Conservation (phyloP, 805 yeast genomes). For the Teunomyces pallodes region DNA sequence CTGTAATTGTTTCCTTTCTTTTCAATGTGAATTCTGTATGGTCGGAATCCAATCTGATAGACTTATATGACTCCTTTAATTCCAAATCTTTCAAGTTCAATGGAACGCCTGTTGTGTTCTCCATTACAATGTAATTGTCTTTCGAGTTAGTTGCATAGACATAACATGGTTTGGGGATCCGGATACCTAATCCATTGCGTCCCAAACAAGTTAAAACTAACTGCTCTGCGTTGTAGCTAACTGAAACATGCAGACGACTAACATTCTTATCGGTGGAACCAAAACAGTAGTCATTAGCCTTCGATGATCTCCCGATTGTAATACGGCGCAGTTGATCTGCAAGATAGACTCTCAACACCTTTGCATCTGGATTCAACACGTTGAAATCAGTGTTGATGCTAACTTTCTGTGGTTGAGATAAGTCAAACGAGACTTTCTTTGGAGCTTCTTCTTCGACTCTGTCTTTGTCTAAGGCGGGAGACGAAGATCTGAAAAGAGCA, state of each 20-base stretch:
- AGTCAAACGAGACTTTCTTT: conserved; percentile 11
- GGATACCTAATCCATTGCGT: conserved; percentile 72
- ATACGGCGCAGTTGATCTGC: conserved; percentile 36
- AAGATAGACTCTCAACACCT: conserved; percentile 38
- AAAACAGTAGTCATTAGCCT: conserved; percentile 51
- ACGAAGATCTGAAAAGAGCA: conserved; percentile 39
- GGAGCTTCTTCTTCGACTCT: conserved; percentile 5
- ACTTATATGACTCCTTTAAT: conserved; percentile 20
- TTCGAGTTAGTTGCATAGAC: conserved; percentile 23
- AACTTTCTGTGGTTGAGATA: conserved; percentile 8
- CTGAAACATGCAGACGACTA: conserved; percentile 63
- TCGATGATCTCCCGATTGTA: conserved; percentile 67
- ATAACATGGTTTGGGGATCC: conserved; percentile 52
- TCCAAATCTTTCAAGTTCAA: conserved; percentile 15
- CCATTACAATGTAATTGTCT: conserved; percentile 18
- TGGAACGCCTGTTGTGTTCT: conserved; percentile 20
- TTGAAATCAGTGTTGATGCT: conserved; percentile 33
- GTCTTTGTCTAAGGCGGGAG: conserved; percentile 24
- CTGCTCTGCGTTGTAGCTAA: conserved; percentile 44
- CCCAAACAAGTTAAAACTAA: conserved; percentile 71
- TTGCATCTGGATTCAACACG: conserved; percentile 31
- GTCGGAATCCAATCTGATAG: conserved; percentile 40
- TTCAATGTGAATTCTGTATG: conserved; percentile 57
- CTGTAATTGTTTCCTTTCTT: conserved; percentile 58
- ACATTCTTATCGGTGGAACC: conserved; percentile 51